phyloP scores from a whole-genome alignment of 768 basidiomycete species.

The Tylopilus plumbeoviolaceoides region DNA sequence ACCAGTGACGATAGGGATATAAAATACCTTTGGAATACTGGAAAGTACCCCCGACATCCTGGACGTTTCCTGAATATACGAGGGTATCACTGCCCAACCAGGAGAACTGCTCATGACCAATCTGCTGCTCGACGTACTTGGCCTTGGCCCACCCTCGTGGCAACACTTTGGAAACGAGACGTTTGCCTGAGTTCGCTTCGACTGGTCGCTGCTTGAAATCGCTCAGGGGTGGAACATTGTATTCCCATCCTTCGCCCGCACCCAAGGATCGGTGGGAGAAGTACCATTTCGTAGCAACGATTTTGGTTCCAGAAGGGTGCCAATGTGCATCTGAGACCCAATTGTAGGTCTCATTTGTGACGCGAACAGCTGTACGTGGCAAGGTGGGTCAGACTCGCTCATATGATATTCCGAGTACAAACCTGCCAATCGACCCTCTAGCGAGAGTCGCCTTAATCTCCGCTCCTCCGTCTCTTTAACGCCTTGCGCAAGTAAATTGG shows the following conservation, averaged over 20 bases:
- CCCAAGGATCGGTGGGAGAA: constrained; percentile 60
- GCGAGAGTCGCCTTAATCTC: constrained; percentile 44
- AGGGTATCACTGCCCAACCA: constrained; percentile 56
- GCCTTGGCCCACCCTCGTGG: constrained; percentile 59
- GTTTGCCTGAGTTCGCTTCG: constrained; percentile 42
- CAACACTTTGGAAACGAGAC: constrained; percentile 51
- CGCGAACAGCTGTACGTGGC: constrained; percentile 34
- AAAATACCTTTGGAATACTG: constrained; percentile 60
- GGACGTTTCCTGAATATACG: constrained; percentile 64
- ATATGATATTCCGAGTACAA: not conserved
- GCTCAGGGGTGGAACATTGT: constrained; percentile 39
- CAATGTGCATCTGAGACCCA: constrained; percentile 68
- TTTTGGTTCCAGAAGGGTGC: constrained; percentile 57
- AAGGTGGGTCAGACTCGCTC: constrained; percentile 2
- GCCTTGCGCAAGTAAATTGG: constrained; percentile 44
- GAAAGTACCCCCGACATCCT: constrained; percentile 44
- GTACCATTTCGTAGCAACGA: constrained; percentile 80
- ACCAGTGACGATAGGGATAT: not conserved
- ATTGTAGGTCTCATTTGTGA: constrained; percentile 74
- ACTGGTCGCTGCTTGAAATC: constrained; percentile 22
- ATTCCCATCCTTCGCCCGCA: constrained; percentile 74
- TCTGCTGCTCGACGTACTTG: constrained; percentile 64
- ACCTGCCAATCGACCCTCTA: constrained; percentile 57
- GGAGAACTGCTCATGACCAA: constrained; percentile 68
- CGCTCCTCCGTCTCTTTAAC: constrained; percentile 47